Conservation (phyloP, 139 green algal species). For the Deuterostichococcus epilithicus region DNA sequence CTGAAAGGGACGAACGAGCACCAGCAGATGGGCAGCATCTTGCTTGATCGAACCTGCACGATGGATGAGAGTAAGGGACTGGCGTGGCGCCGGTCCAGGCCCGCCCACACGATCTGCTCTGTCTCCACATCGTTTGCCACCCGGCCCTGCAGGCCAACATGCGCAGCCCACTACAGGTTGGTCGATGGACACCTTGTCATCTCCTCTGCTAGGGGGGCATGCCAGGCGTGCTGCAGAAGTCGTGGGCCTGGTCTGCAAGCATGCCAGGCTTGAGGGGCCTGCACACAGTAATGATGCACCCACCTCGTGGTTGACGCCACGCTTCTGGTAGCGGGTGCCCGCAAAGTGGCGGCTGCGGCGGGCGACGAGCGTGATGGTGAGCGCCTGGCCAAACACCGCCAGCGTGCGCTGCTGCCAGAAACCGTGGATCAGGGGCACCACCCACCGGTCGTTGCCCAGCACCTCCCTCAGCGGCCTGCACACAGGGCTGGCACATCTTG, state of each 20-base stretch:
- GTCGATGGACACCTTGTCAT: too few species aligned
- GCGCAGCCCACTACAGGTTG: too few species aligned
- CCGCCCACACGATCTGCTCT: slow-evolving; percentile 76
- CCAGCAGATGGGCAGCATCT: neutral
- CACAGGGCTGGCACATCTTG: too few species aligned
- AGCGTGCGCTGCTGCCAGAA: slow-evolving; percentile 85
- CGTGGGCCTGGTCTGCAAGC: too few species aligned
- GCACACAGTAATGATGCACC: too few species aligned
- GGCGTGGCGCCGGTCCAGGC: slow-evolving; percentile 58
- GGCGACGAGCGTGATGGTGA: slow-evolving; percentile 83
- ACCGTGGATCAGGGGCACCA: slow-evolving; percentile 86
- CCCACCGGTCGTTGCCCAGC: slow-evolving; percentile 63
- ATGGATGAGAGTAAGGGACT: slow-evolving; percentile 53
- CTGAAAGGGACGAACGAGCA: neutral
- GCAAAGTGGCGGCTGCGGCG: slow-evolving; percentile 90
- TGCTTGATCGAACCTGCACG: slow-evolving; percentile 56
- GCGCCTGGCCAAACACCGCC: slow-evolving; percentile 67
- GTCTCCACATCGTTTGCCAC: slow-evolving; percentile 96
- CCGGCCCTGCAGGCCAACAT: slow-evolving; percentile 60
- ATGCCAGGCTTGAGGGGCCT: too few species aligned
- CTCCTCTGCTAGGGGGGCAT: too few species aligned
- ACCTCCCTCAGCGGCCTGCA: slow-evolving; percentile 45
- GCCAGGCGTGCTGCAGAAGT: too few species aligned
- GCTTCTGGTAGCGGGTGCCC: slow-evolving; percentile 63
- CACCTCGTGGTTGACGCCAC: neutral